Base-by-base conservation (phyloP, 2,329 filamentous ascomycete genomes). In the Lomentospora prolificans region DNA sequence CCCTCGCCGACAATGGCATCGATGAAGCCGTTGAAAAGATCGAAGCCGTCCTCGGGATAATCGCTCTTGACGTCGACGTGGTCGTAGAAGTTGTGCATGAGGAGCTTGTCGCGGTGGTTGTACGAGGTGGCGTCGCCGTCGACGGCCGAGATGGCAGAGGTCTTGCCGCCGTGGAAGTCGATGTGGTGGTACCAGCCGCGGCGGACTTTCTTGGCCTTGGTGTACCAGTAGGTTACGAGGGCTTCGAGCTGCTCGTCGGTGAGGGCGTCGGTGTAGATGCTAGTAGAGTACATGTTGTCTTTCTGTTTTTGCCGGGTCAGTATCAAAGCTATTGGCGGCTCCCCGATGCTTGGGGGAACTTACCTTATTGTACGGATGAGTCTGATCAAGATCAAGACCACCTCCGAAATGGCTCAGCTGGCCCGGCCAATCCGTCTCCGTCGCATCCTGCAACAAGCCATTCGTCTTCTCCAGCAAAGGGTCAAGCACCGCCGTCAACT, bases 11-110 rank as follows among this genome's bases (percentile, higher is more conserved):
- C 70, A 10, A 71, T 60, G 57, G 65, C 70, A 50, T 60, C 57
- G 12, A 67, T 61, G 56, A 74, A 72, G 24, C 63, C 61, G 46
- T 67, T 60, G 24, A 74, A 60, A 8, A 68, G 61, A 2, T 60
- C 51, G 50, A 70, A 69, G 0, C 71, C 71, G 9, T 65, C 64
- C 3, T 61, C 55, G 0, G 70, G 70, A 51, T 70, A 71, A 2
- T 58, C 48, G 22, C 59, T 61, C 55, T 67, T 64, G 3, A 65
- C 19, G 36, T 57, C 58, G 30, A 60, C 66, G 0, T 70, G 63
- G 60, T 79, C 76, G 19, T 72, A 71, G 55, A 79, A 72, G 61
- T 81, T 75, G 52, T 73, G 77, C 2, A 81, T 72, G 1, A 78
- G 70, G 17, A 80, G 70, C 62, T 74, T 71, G 54, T 72, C 67